Evolutionary conservation across 2,329 filamentous ascomycete genomes (phyloP), one percentile per base, ranked within the genome.

Genomic region (Exophiala calicioides): DNA sequence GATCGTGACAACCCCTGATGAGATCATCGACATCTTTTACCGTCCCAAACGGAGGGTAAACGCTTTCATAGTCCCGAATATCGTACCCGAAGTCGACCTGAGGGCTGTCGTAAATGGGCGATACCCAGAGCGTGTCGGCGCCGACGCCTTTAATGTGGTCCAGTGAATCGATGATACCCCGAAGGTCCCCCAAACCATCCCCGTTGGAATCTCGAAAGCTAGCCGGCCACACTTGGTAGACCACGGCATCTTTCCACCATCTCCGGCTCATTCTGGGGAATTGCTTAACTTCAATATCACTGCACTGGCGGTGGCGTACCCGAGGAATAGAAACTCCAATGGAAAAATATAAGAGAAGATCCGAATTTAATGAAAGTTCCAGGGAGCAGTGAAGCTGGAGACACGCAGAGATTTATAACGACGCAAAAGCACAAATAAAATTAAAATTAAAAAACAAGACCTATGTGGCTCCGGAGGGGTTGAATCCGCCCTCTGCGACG

Each of bases 31-130:
- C 74, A 56, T 86, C 80, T 35, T 71, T 65, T 0, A 86, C 65
- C 0, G 79, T 81, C 19, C 83, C 84, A 56, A 85, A 86, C 0
- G 75, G 74, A 2, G 68, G 63, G 60, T 86, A 74, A 10, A 86
- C 76, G 4, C 72, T 69, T 58, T 82, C 74, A 52, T 86, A 86
- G 61, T 86, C 75, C 18, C 78, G 74, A 37, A 86, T 80, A 59
- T 86, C 84, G 59, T 86, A 86, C 21, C 82, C 83, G 82, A 86
- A 85, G 56, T 86, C 83, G 3, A 79, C 68, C 58, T 84, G 79
- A 0, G 84, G 84, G 3, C 74, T 78, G 52, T 81, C 77, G 58
- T 79, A 83, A 62, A 85, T 80, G 9, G 84, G 85, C 33, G 77
- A 85, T 1, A 83, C 65, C 84, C 84, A 88, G 37, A 88, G 70